A percentile compares a stretch with the other conserved stretches of the same genome.
Evolutionary conservation across 352 stramenopile species (phyloP).

Genomic region (Pythium sukuiense): DNA sequence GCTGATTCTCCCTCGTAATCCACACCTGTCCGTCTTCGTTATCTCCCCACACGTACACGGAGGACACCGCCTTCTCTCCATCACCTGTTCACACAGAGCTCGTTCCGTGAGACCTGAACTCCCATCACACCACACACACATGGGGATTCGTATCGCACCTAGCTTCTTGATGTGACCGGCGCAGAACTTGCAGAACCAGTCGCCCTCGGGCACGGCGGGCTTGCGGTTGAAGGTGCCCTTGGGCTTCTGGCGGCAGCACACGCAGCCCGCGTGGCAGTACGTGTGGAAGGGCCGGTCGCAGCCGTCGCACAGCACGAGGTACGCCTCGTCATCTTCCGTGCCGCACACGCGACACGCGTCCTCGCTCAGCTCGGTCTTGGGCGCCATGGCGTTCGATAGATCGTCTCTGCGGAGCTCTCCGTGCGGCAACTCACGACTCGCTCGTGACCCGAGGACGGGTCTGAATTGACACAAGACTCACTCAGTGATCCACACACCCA

Average conservation of each 20-base stretch:
- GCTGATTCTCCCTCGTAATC: not conserved
- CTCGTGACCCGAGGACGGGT: constrained; percentile 12
- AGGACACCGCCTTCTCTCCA: constrained; percentile 43
- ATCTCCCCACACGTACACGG: constrained; percentile 71
- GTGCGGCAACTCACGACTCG: not conserved
- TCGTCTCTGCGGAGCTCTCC: not conserved
- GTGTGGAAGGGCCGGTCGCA: constrained; percentile 80
- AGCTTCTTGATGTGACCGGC: constrained; percentile 53
- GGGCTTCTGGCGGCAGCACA: constrained; percentile 76
- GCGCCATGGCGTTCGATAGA: constrained; percentile 29
- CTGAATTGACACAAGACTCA: constrained; percentile 16
- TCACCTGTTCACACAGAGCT: constrained; percentile 32
- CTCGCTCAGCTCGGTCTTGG: constrained; percentile 39
- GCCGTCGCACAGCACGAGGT: constrained; percentile 79
- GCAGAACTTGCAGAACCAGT: constrained; percentile 89
- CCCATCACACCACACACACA: not conserved
- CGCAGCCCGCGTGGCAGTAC: constrained; percentile 68
- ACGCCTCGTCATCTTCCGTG: constrained; percentile 72
- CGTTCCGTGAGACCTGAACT: not conserved
- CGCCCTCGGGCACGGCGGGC: constrained; percentile 69
- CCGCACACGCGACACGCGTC: constrained; percentile 83
- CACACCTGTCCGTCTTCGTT: constrained; percentile 79
- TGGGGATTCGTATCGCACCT: constrained; percentile 26
- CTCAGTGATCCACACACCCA: constrained; percentile 2
- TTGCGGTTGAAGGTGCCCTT: constrained; percentile 79